phyloP scores from a whole-genome alignment of 768 basidiomycete genomes.

The Mycena venus region DNA sequence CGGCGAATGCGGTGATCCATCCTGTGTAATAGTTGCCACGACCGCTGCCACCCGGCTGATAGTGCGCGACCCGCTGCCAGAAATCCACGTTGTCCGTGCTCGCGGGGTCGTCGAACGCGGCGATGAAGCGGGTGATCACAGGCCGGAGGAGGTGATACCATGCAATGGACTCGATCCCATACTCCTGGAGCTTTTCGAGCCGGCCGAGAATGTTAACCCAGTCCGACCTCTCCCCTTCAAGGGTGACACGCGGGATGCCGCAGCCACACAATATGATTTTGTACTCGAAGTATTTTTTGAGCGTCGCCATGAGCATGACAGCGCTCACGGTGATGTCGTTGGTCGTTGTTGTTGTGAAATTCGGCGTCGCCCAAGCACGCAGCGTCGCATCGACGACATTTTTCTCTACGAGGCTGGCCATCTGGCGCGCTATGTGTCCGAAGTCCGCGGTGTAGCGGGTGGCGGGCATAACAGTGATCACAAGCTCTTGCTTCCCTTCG shows the following conservation, averaged over 20 bases:
- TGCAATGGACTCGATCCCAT: slow-evolving; percentile 46
- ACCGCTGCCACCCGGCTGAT: slow-evolving; percentile 16
- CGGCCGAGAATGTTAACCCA: slow-evolving; percentile 52
- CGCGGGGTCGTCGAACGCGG: slow-evolving; percentile 44
- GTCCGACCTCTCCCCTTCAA: slow-evolving; percentile 56
- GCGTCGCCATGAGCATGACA: slow-evolving; percentile 57
- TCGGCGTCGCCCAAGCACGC: slow-evolving; percentile 56
- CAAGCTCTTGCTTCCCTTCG: slow-evolving; percentile 38
- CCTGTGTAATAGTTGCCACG: slow-evolving; percentile 17
- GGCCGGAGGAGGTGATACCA: slow-evolving; percentile 58
- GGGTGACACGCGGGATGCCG: slow-evolving; percentile 59
- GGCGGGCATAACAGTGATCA: background rate
- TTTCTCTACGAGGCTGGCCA: slow-evolving; percentile 39
- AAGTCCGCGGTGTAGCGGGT: slow-evolving; percentile 38
- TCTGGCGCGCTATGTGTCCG: slow-evolving; percentile 38
- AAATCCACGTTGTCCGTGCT: slow-evolving; percentile 13
- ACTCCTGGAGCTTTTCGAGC: slow-evolving; percentile 53
- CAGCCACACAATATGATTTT: slow-evolving; percentile 43
- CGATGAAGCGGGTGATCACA: slow-evolving; percentile 51
- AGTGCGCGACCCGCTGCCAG: slow-evolving; percentile 21
- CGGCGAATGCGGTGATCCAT: slow-evolving; percentile 36
- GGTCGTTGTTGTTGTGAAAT: slow-evolving; percentile 60
- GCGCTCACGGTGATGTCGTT: slow-evolving; percentile 54
- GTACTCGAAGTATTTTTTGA: slow-evolving; percentile 57
- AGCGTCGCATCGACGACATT: slow-evolving; percentile 48